A percentile compares a stretch with the other conserved stretches of the same genome.
phyloP scores from a whole-genome alignment of 257 asterid species.

The Ajuga chamaepitys region DNA sequence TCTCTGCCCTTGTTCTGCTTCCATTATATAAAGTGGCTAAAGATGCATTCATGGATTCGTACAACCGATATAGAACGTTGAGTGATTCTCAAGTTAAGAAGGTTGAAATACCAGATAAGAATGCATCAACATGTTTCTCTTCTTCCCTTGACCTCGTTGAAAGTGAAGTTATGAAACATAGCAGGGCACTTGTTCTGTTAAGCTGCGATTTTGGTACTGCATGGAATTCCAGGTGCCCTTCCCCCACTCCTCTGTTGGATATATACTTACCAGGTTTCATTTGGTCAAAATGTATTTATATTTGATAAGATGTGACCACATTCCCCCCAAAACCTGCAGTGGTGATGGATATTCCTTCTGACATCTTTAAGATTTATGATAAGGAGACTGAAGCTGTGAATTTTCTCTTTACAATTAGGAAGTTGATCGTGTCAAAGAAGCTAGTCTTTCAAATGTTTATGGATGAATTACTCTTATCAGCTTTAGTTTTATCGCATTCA shows the following conservation, averaged over 20 bases:
- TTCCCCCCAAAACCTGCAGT: background rate
- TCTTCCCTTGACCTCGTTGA: constrained; percentile 27
- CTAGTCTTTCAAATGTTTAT: constrained; percentile 29
- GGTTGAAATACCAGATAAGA: constrained; percentile 18
- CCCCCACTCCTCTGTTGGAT: background rate
- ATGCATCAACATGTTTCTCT: constrained; percentile 11
- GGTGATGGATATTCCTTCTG: background rate
- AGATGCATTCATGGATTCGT: constrained; percentile 58
- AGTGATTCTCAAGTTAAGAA: constrained; percentile 13
- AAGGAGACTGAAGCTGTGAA: background rate
- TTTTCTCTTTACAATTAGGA: constrained; percentile 30
- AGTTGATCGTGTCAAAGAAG: constrained; percentile 52
- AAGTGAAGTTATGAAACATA: constrained; percentile 69
- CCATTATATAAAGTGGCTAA: constrained; percentile 63
- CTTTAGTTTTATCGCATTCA: constrained; percentile 64
- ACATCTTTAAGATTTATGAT: background rate
- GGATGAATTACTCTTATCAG: constrained; percentile 70
- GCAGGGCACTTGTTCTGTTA: constrained; percentile 68
- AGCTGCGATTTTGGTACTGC: constrained; percentile 92
- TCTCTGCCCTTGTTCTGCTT: constrained; percentile 54
- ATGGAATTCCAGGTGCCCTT: constrained; percentile 75
- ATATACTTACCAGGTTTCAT: background rate
- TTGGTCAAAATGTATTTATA: background rate
- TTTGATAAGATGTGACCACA: background rate
- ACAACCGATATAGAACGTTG: constrained; percentile 30